Conservation (phyloP, 805 yeast genomes). For the Saturnispora silvae region DNA sequence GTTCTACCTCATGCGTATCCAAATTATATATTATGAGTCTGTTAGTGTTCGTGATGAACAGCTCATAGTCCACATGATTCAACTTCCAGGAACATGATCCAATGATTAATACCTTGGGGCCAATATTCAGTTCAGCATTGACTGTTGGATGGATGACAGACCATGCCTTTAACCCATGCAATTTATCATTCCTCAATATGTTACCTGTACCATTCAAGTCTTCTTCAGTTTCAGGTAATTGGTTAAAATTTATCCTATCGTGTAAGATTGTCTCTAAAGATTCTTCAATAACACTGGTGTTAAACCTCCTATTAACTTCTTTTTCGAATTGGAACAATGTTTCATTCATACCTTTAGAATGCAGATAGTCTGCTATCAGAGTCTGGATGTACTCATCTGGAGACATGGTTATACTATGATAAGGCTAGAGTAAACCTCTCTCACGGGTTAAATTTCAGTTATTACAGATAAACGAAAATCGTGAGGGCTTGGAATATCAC, state of each 20-base stretch:
- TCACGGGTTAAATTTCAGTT: background rate
- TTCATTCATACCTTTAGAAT: slow-evolving; percentile 33
- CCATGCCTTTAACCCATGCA: slow-evolving; percentile 20
- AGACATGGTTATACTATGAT: background rate
- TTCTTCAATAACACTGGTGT: slow-evolving; percentile 22
- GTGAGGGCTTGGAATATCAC: no score
- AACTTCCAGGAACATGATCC: background rate
- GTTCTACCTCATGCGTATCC: slow-evolving; percentile 10
- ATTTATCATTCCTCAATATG: slow-evolving; percentile 11
- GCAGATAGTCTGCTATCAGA: slow-evolving; percentile 51
- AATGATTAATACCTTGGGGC: slow-evolving; percentile 3
- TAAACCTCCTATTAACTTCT: slow-evolving; percentile 30
- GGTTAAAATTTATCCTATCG: slow-evolving; percentile 24
- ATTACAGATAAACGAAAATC: background rate
- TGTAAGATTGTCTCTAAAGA: slow-evolving; percentile 26
- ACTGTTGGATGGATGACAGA: slow-evolving; percentile 15
- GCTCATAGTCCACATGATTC: slow-evolving; percentile 12
- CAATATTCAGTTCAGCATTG: slow-evolving; percentile 10
- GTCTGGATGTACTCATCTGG: slow-evolving; percentile 14
- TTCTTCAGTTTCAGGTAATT: slow-evolving; percentile 8
- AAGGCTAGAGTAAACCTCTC: no score
- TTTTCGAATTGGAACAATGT: slow-evolving; percentile 40
- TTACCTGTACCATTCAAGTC: background rate
- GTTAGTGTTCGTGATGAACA: slow-evolving; percentile 23
- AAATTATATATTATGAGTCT: slow-evolving; percentile 20